Evolutionary conservation across 129 eudicot species (phyloP), one percentile per base, ranked within the genome.

Genomic region (Ambrosia artemisiifolia): DNA sequence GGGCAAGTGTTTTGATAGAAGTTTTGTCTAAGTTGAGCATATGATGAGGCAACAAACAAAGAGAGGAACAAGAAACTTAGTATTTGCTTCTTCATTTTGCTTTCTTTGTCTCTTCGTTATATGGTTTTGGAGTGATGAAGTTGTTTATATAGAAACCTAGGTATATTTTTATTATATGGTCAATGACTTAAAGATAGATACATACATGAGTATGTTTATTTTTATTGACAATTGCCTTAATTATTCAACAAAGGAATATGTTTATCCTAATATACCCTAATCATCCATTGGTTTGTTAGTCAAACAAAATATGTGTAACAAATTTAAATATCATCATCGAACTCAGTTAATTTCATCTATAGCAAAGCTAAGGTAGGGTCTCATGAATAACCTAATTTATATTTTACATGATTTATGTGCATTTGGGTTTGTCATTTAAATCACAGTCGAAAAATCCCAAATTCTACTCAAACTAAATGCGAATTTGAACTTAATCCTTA

Each of bases 1-100:
- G 97, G 96, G 72, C 97, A 92, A 18, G 85, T 75, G 65, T 30
- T 75, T 11, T 59, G 63, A 75, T 88, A 92, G 85, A 86, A 92
- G 51, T 85, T 76, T 11, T 74, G 77, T 57, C 81, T 86, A 33
- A 91, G 89, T 72, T 83, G 88, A 80, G 88, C 83, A 63, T n/a
- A 32, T 3, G 87, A 65, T 24, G 77, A 60, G 28, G 51, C 69
- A 61, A 83, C 42, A 6, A 78, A 71, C 51, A 85, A 74, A 57
- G 79, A 55, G 47, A 85, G 70, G 24, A 76, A 59, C 67, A 83
- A 67, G 17, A 73, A 63, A 64, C 81, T 44, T 40, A 74, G 42
- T 4, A 80, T 69, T 69, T 79, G 80, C 20, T 47, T 80, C 63
- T 70, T 67, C 79, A 72, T 75, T 24, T 12, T 48, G 54, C 28